These are phyloP conservation scores for Epithemia pelagica DNA, from an alignment of 108 stramenopile genomes.

Conservation along the genomic window DNA sequence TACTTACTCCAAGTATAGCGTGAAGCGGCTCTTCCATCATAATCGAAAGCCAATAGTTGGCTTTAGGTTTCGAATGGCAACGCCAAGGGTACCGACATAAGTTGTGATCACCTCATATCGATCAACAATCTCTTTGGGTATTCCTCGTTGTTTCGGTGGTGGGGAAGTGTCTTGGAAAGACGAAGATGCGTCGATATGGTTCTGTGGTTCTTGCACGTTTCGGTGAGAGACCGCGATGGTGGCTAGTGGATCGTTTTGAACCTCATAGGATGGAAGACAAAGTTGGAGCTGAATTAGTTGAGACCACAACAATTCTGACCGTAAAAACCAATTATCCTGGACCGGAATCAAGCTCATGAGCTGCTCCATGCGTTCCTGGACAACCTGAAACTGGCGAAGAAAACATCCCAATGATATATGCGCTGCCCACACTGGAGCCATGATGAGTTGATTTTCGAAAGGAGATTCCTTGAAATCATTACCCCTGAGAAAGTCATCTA, in stretches of 20 bases:
- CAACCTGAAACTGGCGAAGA: neutral
- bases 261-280: neutral
- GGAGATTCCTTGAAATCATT: too few species aligned
- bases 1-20: too few species aligned
- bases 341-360: neutral
- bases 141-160: neutral
- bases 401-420: neutral
- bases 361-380: neutral
- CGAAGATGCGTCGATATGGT: too few species aligned
- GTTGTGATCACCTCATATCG: neutral
- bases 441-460: neutral
- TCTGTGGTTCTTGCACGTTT: neutral
- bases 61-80: neutral
- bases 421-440: neutral
- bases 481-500: too few species aligned
- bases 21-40: too few species aligned
- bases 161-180: too few species aligned
- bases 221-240: neutral
- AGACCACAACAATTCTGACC: conserved; percentile 3
- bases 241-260: too few species aligned
- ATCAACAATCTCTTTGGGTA: neutral
- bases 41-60: neutral
- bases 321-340: neutral
- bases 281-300: conserved; percentile 3
- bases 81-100: neutral